Evolutionary conservation across 2,329 filamentous ascomycete genomes (phyloP).

Genomic region (Annulohypoxylon truncatum): DNA sequence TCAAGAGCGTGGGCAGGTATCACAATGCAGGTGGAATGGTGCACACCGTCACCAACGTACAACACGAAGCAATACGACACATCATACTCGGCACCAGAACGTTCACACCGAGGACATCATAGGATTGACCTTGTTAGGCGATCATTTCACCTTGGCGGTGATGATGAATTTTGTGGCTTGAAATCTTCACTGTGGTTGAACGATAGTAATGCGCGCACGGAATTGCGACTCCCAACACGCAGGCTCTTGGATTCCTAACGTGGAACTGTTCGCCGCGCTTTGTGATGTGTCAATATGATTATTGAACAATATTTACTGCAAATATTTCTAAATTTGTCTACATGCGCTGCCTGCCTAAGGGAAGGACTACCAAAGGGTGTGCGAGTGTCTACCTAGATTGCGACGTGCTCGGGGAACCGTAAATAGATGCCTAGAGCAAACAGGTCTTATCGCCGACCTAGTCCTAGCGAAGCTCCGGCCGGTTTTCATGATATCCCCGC

Average conservation of each 20-base stretch:
- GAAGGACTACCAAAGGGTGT: not conserved
- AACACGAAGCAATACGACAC: slow-evolving; percentile 5
- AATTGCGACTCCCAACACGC: slow-evolving; percentile 11
- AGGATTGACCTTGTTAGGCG: not conserved
- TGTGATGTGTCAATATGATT: slow-evolving; percentile 7
- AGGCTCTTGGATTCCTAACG: not conserved
- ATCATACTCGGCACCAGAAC: not conserved
- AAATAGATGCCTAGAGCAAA: slow-evolving; percentile 21
- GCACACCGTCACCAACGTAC: not conserved
- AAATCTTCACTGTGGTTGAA: not conserved
- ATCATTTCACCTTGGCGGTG: not conserved
- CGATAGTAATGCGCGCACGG: not conserved
- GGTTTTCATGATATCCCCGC: slow-evolving; percentile 24
- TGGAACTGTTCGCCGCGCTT: not conserved
- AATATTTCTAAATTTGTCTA: not conserved
- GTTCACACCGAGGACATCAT: not conserved
- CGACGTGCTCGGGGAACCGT: slow-evolving; percentile 1
- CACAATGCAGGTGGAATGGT: slow-evolving; percentile 3
- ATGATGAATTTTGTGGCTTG: slow-evolving; percentile 4
- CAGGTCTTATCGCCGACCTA: slow-evolving; percentile 16
- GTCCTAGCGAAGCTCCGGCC: slow-evolving; percentile 9
- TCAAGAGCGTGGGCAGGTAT: not conserved
- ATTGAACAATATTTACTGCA: not conserved
- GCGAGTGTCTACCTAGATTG: not conserved
- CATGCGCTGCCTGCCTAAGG: not conserved